Evolutionary conservation across 352 stramenopile genomes (phyloP).

Genomic region (Phytopythium cucurbitacearum): DNA sequence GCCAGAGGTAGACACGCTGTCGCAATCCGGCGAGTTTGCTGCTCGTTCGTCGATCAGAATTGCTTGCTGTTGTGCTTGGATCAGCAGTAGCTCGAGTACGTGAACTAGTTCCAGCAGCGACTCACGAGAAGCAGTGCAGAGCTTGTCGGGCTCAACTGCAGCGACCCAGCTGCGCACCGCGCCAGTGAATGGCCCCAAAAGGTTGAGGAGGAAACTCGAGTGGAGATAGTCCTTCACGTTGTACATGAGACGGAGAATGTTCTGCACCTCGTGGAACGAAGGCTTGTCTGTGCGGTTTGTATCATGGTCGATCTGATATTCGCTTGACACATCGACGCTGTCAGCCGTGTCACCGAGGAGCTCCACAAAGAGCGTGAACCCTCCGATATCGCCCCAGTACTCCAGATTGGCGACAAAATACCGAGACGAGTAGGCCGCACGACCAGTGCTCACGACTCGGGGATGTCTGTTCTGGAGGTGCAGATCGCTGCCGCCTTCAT

Average conservation of each 20-base stretch:
- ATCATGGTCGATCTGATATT: not conserved
- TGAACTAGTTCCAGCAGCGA: conserved; percentile 52
- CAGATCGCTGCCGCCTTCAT: not conserved
- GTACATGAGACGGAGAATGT: conserved; percentile 51
- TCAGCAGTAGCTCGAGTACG: conserved; percentile 49
- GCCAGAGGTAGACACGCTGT: not conserved
- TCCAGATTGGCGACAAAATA: conserved; percentile 51
- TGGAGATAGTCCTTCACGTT: conserved; percentile 53
- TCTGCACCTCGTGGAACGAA: conserved; percentile 52
- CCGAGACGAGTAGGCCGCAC: conserved; percentile 15
- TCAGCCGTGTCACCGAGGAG: conserved; percentile 18
- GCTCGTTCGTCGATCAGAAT: not conserved
- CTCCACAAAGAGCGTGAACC: conserved; percentile 47
- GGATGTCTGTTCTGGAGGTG: too few species aligned
- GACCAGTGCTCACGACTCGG: too few species aligned
- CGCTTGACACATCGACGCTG: too few species aligned
- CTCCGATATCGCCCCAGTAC: conserved; percentile 44
- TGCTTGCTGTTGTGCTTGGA: conserved; percentile 22
- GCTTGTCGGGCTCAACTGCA: conserved; percentile 16
- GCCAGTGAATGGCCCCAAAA: conserved; percentile 28
- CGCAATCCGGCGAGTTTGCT: not conserved
- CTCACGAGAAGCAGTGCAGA: conserved; percentile 39
- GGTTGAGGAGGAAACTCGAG: conserved; percentile 30
- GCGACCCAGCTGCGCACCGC: conserved; percentile 23
- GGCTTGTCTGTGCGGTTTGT: not conserved